Base-by-base conservation (phyloP, 176 grass and related monocot genomes). In the Chloris gayana region DNA sequence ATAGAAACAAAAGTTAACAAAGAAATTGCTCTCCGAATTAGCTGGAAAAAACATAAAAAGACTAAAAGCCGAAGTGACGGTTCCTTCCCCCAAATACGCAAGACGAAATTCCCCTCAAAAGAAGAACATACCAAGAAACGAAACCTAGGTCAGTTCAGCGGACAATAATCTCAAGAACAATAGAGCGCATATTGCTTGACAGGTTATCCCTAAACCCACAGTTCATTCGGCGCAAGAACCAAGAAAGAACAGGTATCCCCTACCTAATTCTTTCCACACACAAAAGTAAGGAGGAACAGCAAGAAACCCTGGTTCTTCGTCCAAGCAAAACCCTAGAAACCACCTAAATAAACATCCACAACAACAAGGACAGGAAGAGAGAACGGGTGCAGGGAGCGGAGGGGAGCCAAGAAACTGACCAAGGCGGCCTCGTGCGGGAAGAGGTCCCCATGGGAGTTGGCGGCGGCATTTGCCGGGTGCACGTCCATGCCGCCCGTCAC, bases 401-500 rank as follows among this genome's bases (percentile, higher is more conserved):
- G 41, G 18, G 54, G 19, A 31, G 21, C 12, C n/a, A 58, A 25
- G 74, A 35, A n/a, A 89, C 78, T 59, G 66, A 89, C 87, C 82
- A 66, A 13, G 37, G 34, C 76, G n/a, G 64, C 33, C 57, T 85
- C 45, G n/a, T 85, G 82, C 35, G 82, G 82, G 37, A 85, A 85
- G 45, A 85, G 26, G 14, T 58, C 82, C 0, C 53, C 87, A 8
- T 77, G 78, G 46, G 72, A 70, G 77, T 74, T 42, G 62, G 61
- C 70, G 63, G 56, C 54, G 22, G 77, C 87, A 89, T 81, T 89
- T n/a, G 46, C 45, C 3, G 57, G 58, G 17, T 85, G 76, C 72
- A 85, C 77, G 73, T 89, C 77, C 87, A 88, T 88, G 87, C 15
- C 21, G n/a, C n/a, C n/a, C n/a, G n/a, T n/a, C n/a, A 29, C 58